Base-by-base conservation (phyloP, 208 protist species). In the Herpetomonas muscarum region DNA sequence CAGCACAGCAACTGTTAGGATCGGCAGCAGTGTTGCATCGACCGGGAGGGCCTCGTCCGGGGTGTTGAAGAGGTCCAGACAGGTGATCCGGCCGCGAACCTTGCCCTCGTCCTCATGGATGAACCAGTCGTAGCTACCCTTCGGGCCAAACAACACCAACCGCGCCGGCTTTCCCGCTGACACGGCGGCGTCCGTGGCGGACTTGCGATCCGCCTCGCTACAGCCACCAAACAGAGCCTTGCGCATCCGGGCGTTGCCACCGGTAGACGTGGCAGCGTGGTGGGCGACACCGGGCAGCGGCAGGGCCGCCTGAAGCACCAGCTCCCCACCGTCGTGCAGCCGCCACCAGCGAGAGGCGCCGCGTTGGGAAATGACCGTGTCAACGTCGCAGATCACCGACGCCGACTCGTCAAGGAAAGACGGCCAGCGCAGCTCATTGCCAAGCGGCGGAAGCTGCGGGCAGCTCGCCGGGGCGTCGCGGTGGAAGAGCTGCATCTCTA, bases 401-500 rank as follows among this genome's bases (percentile, higher is more conserved):
- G 41, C 10, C n/a, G 69, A 70, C 50, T 91, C 82, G 19, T 81
- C 80, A 17, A 92, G 22, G 57, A 74, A 83, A 2, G 64, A 64
- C 19, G 89, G 92, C 89, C 92, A 97, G 15, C 71, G 6, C n/a
- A 97, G 64, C 12, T 59, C 45, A 29, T 86, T 71, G 0, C 65
- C 82, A 4, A 94, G 74, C 10, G 74, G 45, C 12, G 85, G 87
- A 19, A 94, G 64, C 7, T 34, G 48, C n/a, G 79, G 76, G 19
- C 71, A 77, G 36, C 68, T 73, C 12, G 65, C 64, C 26, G 59
- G 9, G 22, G 68, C 59, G n/a, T 73, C 48, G 12, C 91, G 76
- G 49, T 97, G 91, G 61, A 94, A 97, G 10, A 97, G 70, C 57
- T 95, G 91, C 34, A 97, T 41, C 54, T 97, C 90, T 7, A 93